These are phyloP conservation scores for Yamadazyma takamatsuzukensis DNA, from an alignment of 805 yeast genomes.

Conservation along the genomic window DNA sequence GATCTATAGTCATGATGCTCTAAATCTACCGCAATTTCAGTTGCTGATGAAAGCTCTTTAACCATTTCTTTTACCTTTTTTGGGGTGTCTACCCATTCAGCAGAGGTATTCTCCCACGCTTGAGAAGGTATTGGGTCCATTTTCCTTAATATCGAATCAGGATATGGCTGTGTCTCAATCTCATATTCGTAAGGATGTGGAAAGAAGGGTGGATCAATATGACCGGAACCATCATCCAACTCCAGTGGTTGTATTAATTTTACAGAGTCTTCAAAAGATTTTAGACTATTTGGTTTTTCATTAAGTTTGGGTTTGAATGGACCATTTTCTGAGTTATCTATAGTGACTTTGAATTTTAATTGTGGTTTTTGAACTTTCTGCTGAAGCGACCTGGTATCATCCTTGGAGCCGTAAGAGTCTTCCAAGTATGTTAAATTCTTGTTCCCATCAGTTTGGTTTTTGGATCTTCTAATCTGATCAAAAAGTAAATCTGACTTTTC, in stretches of 20 bases:
- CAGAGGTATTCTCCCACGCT: conserved; percentile 63
- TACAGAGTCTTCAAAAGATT: conserved; percentile 51
- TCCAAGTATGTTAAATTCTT: conserved; percentile 47
- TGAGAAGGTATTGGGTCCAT: conserved; percentile 46
- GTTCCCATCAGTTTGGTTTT: conserved; percentile 3
- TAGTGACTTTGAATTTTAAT: conserved; percentile 46
- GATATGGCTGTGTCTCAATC: conserved; percentile 67
- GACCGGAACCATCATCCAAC: conserved; percentile 21
- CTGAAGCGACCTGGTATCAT: conserved; percentile 12
- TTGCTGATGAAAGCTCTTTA: conserved; percentile 42
- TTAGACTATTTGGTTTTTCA: conserved; percentile 67
- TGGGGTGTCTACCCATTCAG: conserved; percentile 68
- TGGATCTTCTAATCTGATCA: conserved; percentile 37
- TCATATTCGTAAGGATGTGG: conserved; percentile 80
- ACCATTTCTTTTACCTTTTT: conserved; percentile 55
- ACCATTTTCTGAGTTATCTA: conserved; percentile 63
- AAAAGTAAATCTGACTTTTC: conserved; percentile 74
- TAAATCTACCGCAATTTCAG: conserved; percentile 85
- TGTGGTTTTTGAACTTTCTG: conserved; percentile 65
- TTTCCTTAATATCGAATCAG: conserved; percentile 44
- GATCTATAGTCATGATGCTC: conserved; percentile 95
- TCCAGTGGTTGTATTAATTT: conserved; percentile 24
- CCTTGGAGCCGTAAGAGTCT: conserved; percentile 24
- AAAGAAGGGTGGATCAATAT: conserved; percentile 54
- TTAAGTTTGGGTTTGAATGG: conserved; percentile 79